Evolutionary conservation across 805 yeast species (phyloP).

Genomic region (Barnettozyma botsteinii): DNA sequence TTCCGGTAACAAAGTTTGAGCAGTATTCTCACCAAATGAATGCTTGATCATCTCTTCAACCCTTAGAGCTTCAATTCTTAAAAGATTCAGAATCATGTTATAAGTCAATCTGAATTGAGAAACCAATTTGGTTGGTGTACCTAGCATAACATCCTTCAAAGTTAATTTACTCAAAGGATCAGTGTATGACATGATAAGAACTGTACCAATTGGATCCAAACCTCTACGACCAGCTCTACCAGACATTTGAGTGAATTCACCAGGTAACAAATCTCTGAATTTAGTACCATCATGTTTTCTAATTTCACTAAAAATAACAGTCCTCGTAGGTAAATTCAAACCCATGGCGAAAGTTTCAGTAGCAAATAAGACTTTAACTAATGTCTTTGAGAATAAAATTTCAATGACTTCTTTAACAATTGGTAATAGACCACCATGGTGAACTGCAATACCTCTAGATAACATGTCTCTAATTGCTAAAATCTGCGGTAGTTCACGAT

Average conservation of each 20-base stretch:
- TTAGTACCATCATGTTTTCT: slow-evolving; percentile 88
- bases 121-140: slow-evolving; percentile 82
- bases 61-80: slow-evolving; percentile 87
- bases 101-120: slow-evolving; percentile 94
- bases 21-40: slow-evolving; percentile 86
- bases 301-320: slow-evolving; percentile 83
- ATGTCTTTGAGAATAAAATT: slow-evolving; percentile 78
- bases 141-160: slow-evolving; percentile 78
- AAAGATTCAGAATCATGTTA: slow-evolving; percentile 86
- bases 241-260: slow-evolving; percentile 98
- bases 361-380: slow-evolving; percentile 88
- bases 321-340: slow-evolving; percentile 89
- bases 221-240: slow-evolving; percentile 99
- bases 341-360: slow-evolving; percentile 99
- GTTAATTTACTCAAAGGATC: slow-evolving; percentile 51
- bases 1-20: slow-evolving; percentile 82
- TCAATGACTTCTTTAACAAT: slow-evolving; percentile 92
- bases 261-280: slow-evolving; percentile 80
- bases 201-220: slow-evolving; percentile 88
- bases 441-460: slow-evolving; percentile 90
- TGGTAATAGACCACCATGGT: slow-evolving; percentile 91
- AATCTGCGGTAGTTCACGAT: slow-evolving; percentile 90
- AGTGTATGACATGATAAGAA: slow-evolving; percentile 80
- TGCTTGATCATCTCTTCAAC: slow-evolving; percentile 99
- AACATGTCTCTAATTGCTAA: slow-evolving; percentile 74